These are phyloP conservation scores for Phytophthora nicotianae DNA, from an alignment of 352 stramenopile genomes.

Conservation along the genomic window DNA sequence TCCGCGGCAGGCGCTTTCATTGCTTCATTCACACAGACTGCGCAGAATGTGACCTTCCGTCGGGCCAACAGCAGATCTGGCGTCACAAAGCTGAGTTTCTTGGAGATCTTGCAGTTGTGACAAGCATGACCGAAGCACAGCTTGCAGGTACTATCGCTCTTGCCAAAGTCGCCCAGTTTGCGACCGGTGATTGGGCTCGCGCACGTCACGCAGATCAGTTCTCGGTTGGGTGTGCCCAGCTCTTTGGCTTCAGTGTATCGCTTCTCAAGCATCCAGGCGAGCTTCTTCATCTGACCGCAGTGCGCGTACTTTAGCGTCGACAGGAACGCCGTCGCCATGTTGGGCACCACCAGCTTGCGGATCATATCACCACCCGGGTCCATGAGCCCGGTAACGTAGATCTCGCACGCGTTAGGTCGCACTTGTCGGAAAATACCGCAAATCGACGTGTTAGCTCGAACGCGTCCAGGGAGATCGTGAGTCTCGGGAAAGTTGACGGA, in stretches of 20 bases:
- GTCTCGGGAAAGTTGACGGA: slow-evolving; percentile 46
- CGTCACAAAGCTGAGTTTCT: slow-evolving; percentile 46
- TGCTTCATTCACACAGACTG: slow-evolving; percentile 36
- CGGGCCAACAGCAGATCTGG: slow-evolving; percentile 34
- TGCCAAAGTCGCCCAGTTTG: slow-evolving; percentile 30
- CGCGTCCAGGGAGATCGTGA: slow-evolving; percentile 34
- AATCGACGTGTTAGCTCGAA: slow-evolving; percentile 50
- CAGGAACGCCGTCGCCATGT: slow-evolving; percentile 38
- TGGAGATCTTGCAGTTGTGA: slow-evolving; percentile 40
- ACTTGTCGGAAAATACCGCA: slow-evolving; percentile 46
- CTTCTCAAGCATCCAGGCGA: slow-evolving; percentile 44
- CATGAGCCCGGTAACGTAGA: slow-evolving; percentile 43
- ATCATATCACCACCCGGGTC: slow-evolving; percentile 45
- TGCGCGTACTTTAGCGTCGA: slow-evolving; percentile 43
- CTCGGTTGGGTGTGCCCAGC: slow-evolving; percentile 30
- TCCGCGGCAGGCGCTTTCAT: slow-evolving; percentile 27
- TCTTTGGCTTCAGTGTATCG: slow-evolving; percentile 35
- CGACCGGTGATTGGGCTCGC: slow-evolving; percentile 24
- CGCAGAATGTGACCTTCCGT: slow-evolving; percentile 46
- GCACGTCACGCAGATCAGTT: slow-evolving; percentile 40
- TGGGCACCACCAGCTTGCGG: slow-evolving; percentile 36
- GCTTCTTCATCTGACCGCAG: slow-evolving; percentile 54
- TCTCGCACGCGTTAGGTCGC: slow-evolving; percentile 33
- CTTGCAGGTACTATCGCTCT: slow-evolving; percentile 42
- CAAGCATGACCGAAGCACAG: slow-evolving; percentile 41